These are phyloP conservation scores for Colletotrichum nymphaeae DNA, from an alignment of 2,329 filamentous ascomycete species.

Conservation along the genomic window DNA sequence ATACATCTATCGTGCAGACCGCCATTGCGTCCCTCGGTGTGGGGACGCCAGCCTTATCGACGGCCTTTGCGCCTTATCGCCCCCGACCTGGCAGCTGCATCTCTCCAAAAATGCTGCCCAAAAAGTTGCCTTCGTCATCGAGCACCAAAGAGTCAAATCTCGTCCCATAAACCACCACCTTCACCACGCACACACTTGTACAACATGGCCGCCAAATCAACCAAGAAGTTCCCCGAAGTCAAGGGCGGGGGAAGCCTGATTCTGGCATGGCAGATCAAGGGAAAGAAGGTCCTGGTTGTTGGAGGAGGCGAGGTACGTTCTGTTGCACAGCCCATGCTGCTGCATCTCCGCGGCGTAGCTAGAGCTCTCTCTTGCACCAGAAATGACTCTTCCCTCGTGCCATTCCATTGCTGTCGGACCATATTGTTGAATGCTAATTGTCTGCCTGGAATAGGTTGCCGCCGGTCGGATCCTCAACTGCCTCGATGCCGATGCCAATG, in stretches of 20 bases:
- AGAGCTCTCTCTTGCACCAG: neutral
- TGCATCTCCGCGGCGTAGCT: neutral
- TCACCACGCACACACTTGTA: neutral
- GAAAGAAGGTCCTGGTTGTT: constrained; percentile 90
- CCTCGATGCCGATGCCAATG: constrained; percentile 92
- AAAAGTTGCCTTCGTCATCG: constrained; percentile 20
- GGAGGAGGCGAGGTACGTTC: constrained; percentile 89
- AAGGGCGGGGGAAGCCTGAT: constrained; percentile 94
- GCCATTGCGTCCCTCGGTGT: neutral
- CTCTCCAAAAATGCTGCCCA: constrained; percentile 19
- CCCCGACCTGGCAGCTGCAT: neutral
- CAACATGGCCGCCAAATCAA: constrained; percentile 35
- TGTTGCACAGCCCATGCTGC: neutral
- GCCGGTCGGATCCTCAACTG: constrained; percentile 93
- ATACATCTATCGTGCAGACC: constrained; percentile 5
- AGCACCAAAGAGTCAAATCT: neutral
- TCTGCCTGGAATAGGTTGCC: constrained; percentile 74
- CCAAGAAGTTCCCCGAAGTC: constrained; percentile 76
- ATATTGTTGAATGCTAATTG: neutral
- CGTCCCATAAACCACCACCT: neutral
- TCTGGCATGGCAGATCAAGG: constrained; percentile 93
- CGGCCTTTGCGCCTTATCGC: constrained; percentile 18
- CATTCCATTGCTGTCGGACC: neutral
- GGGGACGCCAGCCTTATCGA: constrained; percentile 20
- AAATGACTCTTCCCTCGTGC: neutral